Conservation (phyloP, 495 filamentous ascomycete species). For the Aspergillus bertholletiae region DNA sequence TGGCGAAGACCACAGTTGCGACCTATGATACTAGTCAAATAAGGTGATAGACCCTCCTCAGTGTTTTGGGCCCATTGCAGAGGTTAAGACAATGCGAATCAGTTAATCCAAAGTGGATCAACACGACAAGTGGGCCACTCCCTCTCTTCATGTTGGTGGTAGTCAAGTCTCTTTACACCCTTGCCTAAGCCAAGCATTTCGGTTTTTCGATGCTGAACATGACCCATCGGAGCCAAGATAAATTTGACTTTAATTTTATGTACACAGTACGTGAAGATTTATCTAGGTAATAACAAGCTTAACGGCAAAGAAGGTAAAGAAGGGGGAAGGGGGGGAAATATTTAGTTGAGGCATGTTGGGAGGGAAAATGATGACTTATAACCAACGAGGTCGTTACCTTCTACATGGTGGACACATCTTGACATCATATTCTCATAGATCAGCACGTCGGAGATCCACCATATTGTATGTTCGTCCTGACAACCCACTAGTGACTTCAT, state of each 20-base stretch:
- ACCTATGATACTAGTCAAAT: not conserved
- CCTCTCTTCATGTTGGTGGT: not conserved
- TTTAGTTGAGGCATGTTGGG: no score
- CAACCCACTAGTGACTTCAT: not conserved
- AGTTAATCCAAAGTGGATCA: not conserved
- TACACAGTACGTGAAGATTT: no score
- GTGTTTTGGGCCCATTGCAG: not conserved
- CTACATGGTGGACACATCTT: not conserved
- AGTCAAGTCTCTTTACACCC: constrained; percentile 4
- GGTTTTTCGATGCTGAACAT: constrained; percentile 12
- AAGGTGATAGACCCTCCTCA: not conserved
- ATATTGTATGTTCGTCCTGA: not conserved
- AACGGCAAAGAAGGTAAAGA: no score
- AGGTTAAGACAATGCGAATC: not conserved
- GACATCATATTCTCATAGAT: not conserved
- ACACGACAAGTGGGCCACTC: not conserved
- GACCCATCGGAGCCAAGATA: constrained; percentile 8
- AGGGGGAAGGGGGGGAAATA: no score
- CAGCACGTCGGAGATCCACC: not conserved
- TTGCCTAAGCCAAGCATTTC: constrained; percentile 25
- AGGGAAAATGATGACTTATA: no score
- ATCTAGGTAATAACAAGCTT: no score
- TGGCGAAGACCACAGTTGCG: not conserved
- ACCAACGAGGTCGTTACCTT: no score
- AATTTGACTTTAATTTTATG: not conserved